These are phyloP conservation scores for Petrea volubilis DNA, from an alignment of 257 asterid species.

Conservation along the genomic window DNA sequence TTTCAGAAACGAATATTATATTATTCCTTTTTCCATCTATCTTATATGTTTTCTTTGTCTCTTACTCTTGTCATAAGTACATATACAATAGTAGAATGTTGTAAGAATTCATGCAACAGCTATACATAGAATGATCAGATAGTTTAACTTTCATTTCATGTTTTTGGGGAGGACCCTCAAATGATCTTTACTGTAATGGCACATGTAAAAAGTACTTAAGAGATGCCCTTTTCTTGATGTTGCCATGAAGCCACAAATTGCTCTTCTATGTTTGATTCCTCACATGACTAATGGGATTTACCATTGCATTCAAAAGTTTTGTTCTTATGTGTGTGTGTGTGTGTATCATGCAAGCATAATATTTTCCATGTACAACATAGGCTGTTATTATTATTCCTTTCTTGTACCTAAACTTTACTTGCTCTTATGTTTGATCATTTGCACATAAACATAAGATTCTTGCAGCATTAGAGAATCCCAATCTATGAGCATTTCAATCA, in stretches of 20 bases:
- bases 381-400: constrained; percentile 30
- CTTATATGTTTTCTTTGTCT: too few species aligned
- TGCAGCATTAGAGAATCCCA: constrained; percentile 31
- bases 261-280: constrained; percentile 10
- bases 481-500: constrained; percentile 32
- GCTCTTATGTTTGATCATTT: background rate
- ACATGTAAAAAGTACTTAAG: constrained; percentile 32
- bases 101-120: too few species aligned
- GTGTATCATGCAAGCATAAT: background rate
- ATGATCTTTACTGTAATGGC: constrained; percentile 34
- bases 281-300: constrained; percentile 19
- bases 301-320: constrained; percentile 13
- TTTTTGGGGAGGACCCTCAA: constrained; percentile 21
- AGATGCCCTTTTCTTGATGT: constrained; percentile 37
- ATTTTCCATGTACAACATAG: constrained; percentile 39
- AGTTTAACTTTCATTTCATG: constrained; percentile 18
- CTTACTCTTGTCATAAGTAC: background rate
- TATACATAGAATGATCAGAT: constrained; percentile 13
- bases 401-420: constrained; percentile 37
- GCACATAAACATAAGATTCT: constrained; percentile 1
- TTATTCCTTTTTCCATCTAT: background rate
- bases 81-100: background rate
- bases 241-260: constrained; percentile 36
- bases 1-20: background rate
- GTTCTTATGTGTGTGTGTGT: constrained; percentile 18